phyloP scores from a whole-genome alignment of 768 basidiomycete genomes.

The Boletus tylopilopsis region DNA sequence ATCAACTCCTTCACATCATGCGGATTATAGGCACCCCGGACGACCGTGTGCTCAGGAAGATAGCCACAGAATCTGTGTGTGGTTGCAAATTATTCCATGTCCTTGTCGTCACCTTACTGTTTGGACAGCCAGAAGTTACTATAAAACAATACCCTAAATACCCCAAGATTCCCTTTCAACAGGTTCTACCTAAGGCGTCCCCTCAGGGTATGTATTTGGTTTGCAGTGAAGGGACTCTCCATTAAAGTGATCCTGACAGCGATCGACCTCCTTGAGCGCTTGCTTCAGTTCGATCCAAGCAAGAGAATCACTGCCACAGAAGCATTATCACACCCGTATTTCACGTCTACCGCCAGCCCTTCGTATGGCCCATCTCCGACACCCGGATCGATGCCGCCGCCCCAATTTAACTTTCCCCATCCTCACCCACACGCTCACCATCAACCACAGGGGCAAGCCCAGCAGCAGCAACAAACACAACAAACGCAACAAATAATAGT shows the following conservation, averaged over 20 bases:
- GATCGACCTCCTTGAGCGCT: conserved; percentile 88
- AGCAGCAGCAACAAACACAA: conserved; percentile 46
- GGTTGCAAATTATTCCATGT: neutral
- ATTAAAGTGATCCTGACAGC: conserved; percentile 40
- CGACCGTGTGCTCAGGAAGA: conserved; percentile 83
- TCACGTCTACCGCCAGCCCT: conserved; percentile 50
- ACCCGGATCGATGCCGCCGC: conserved; percentile 62
- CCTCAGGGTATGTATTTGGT: conserved; percentile 56
- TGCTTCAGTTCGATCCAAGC: conserved; percentile 94
- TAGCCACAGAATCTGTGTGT: conserved; percentile 83
- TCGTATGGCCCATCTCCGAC: conserved; percentile 33
- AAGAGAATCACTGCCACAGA: conserved; percentile 90
- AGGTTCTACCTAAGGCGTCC: conserved; percentile 82
- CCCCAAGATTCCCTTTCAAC: conserved; percentile 75
- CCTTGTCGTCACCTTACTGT: conserved; percentile 7
- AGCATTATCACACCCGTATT: conserved; percentile 90
- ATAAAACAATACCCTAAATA: conserved; percentile 86
- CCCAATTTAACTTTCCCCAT: conserved; percentile 65
- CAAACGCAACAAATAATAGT: conserved; percentile 37
- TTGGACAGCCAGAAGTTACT: conserved; percentile 69
- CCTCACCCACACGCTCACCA: conserved; percentile 50
- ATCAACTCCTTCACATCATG: conserved; percentile 98
- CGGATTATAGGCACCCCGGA: conserved; percentile 94
- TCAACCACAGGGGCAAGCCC: conserved; percentile 39
- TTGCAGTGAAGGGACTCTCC: neutral